Evolutionary conservation across 1,139 yeast species (phyloP).

Genomic region (Protomyces arabidopsidicola): DNA sequence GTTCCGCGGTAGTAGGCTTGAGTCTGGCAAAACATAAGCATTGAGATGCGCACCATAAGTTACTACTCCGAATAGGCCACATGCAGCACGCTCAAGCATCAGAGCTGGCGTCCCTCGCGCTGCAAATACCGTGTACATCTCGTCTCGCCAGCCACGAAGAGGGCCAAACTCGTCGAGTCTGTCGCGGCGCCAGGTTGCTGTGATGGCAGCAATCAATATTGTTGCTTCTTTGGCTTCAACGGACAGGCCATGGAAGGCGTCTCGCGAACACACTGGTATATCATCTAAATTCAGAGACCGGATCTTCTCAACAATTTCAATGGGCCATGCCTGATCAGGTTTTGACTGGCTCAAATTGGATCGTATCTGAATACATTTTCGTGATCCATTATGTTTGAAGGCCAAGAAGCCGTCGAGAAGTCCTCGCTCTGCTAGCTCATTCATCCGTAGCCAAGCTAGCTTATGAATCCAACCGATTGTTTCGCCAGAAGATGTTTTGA

Average conservation of each 20-base stretch:
- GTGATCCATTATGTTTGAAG: too few species aligned
- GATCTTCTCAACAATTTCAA: not conserved
- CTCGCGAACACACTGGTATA: not conserved
- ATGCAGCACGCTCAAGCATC: slow-evolving; percentile 70
- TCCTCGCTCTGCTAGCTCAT: too few species aligned
- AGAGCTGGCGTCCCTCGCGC: slow-evolving; percentile 56
- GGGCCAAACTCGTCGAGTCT: slow-evolving; percentile 42
- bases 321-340: not conserved
- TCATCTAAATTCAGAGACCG: not conserved
- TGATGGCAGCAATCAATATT: not conserved
- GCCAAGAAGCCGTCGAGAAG: too few species aligned
- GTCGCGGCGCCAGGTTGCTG: slow-evolving; percentile 1
- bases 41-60: slow-evolving; percentile 87
- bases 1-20: slow-evolving; percentile 36
- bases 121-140: slow-evolving; percentile 66
- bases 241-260: not conserved
- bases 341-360: too few species aligned
- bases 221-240: not conserved
- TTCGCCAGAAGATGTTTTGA: not conserved
- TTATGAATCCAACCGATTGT: not conserved
- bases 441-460: too few species aligned
- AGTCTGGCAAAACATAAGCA: slow-evolving; percentile 53
- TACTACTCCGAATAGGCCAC: slow-evolving; percentile 75
- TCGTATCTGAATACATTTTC: too few species aligned
- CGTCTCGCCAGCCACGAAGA: slow-evolving; percentile 80